Evolutionary conservation across 495 filamentous ascomycete genomes (phyloP), one percentile per base, ranked within the genome.

Genomic region (Daldinia bambusicola): DNA sequence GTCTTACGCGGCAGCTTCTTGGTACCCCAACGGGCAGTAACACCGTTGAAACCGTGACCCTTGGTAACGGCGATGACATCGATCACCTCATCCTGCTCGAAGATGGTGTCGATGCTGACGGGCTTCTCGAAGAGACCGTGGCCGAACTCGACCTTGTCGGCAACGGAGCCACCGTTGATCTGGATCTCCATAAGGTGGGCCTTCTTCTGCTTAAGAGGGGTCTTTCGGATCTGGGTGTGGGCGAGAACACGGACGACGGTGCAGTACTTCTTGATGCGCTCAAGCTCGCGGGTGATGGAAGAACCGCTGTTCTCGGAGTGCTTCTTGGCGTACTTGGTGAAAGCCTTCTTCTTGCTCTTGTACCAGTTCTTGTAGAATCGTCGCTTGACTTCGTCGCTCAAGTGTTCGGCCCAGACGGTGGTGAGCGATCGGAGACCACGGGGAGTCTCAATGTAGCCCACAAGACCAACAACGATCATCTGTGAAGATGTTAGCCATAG

Each of bases 281-380:
- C 95, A 75, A 98, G 91, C 85, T 99, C 96, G 81, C 92, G 91
- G 82, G 90, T 92, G 86, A 99, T 91, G 74, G 93, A 91, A 76
- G 92, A 86, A 77, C 92, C 95, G 84, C 79, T 89, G 86, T 84
- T 91, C 83, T 97, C 94, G 74, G 96, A 91, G 91, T 98, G 93
- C 89, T 97, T 95, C 93, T 98, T 98, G 88, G 96, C 92, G 85
- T 99, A 99, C 89, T 96, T 97, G 87, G 96, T 99, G 89, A 98
- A 99, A 64, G 96, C 96, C 94, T 99, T 99, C 93, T 97, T 98
- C 94, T 99, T 99, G 88, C 88, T 92, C 89, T 96, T 97, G 92
- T 99, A 99, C 96, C 96, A 99, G 89, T 99, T 99, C 93, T 99
- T 99, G 91, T 99, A 99, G 93, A 99, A 99, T 81, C 96, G 94